Percentiles rank a stretch among this genome's conserved stretches.
These are phyloP conservation scores for Orbilia oligospora DNA, from an alignment of 2,329 filamentous ascomycete species.

Conservation along the genomic window DNA sequence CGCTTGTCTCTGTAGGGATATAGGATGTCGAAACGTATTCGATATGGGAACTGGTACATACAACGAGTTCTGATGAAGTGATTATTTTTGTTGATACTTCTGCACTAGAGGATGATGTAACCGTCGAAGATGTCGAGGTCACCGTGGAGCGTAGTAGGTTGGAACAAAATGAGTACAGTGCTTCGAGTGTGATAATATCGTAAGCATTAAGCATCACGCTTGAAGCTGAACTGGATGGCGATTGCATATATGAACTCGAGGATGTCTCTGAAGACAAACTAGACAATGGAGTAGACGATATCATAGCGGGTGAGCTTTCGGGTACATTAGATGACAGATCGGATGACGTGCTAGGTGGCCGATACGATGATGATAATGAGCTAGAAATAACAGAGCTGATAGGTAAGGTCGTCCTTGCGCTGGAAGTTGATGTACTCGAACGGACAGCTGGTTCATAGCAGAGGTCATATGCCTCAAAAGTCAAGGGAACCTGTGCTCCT, in stretches of 20 bases:
- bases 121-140: neutral
- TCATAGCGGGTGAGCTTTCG: neutral
- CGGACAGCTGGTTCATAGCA: neutral
- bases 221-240: neutral
- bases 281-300: neutral
- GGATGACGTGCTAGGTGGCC: neutral
- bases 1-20: neutral
- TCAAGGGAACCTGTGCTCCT: neutral
- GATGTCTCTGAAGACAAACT: neutral
- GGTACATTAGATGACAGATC: neutral
- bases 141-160: neutral
- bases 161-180: conserved; percentile 1
- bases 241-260: neutral
- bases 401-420: neutral
- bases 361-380: neutral
- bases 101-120: neutral
- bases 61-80: neutral
- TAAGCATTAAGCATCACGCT: neutral
- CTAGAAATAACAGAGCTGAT: neutral
- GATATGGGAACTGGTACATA: neutral
- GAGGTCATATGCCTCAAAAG: neutral
- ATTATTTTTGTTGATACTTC: neutral
- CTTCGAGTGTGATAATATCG: conserved; percentile 6
- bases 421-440: neutral
- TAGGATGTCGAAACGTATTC: neutral